Conservation (phyloP, 2,329 filamentous ascomycete genomes). For the Cladosporium cucumerinum region DNA sequence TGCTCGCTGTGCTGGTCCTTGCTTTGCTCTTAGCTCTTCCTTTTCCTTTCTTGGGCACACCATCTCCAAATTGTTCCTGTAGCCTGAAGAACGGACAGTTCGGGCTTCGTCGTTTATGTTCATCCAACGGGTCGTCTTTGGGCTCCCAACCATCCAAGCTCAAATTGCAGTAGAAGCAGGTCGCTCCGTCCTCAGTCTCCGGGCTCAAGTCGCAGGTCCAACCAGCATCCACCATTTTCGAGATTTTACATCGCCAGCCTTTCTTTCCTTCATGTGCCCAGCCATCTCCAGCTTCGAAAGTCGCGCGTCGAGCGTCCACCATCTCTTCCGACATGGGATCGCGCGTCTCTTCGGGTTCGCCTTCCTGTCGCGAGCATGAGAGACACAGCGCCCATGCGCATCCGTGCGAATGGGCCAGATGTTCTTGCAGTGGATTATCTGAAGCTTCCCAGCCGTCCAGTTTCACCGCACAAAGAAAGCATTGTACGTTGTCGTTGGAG, state of each 20-base stretch:
- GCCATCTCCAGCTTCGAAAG: slow-evolving; percentile 63
- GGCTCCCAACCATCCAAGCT: slow-evolving; percentile 94
- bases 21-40: slow-evolving; percentile 31
- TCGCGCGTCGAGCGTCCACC: slow-evolving; percentile 72
- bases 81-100: slow-evolving; percentile 81
- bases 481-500: slow-evolving; percentile 82
- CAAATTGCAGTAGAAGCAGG: slow-evolving; percentile 85
- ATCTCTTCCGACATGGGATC: slow-evolving; percentile 72
- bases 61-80: slow-evolving; percentile 43
- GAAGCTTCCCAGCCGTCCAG: slow-evolving; percentile 89
- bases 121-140: slow-evolving; percentile 84
- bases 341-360: slow-evolving; percentile 59
- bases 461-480: slow-evolving; percentile 79
- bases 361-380: slow-evolving; percentile 51
- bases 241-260: slow-evolving; percentile 83
- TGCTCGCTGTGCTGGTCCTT: slow-evolving; percentile 52
- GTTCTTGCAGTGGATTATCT: slow-evolving; percentile 80
- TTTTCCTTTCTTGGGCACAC: slow-evolving; percentile 20
- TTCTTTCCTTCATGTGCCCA: slow-evolving; percentile 91
- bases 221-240: slow-evolving; percentile 87
- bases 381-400: slow-evolving; percentile 81
- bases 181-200: slow-evolving; percentile 77
- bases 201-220: slow-evolving; percentile 88
- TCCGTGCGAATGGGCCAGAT: slow-evolving; percentile 73
- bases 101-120: slow-evolving; percentile 76